Evolutionary conservation across 768 basidiomycete genomes (phyloP), one percentile per base, ranked within the genome.

Genomic region (Botryobasidium botryosum): DNA sequence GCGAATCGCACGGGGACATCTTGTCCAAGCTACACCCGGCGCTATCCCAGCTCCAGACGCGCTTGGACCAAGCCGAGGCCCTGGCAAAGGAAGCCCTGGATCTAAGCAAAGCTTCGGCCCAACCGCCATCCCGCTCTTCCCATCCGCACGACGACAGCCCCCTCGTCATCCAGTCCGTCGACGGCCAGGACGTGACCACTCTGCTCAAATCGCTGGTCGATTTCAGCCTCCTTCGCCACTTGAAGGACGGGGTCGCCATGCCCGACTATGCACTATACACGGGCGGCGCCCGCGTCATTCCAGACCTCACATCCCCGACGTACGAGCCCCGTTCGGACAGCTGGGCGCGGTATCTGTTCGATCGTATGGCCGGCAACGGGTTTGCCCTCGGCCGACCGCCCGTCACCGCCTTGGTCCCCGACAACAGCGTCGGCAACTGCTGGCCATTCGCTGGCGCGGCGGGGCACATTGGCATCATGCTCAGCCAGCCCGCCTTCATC

Each of bases 251-350:
- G n/a, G 59, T 94, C 31, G 84, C 76, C 1, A 76, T 75, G 33
- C 66, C 82, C 0, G 92, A 99, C 61, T 91, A 74, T 55, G 92
- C 94, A 0, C 64, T 87, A 4, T 77, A 78, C 58, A 81, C 85
- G 12, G 74, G 72, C 5, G 92, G 92, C 2, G 92, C 74, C 2
- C 66, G 73, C 0, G 66, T 87, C 50, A 77, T 94, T 36, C 87
- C 88, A 0, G 69, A 71, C 2, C 72, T 92, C 48, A 96, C 92
- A 1, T 79, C 79, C 33, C 66, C 69, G n/a, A 83, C 86, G 5
- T 71, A 78, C 46, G 76, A 82, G 53, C 61, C 86, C 45, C 65
- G 64, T 21, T 55, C 51, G 2, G 56, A 61, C 4, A 68, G 65
- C 2, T 47, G 78, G 46, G n/a, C n/a, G 4, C 61, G 65, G 5